phyloP scores from a whole-genome alignment of 176 grass and related monocot species.

The Cenchrus americanus region DNA sequence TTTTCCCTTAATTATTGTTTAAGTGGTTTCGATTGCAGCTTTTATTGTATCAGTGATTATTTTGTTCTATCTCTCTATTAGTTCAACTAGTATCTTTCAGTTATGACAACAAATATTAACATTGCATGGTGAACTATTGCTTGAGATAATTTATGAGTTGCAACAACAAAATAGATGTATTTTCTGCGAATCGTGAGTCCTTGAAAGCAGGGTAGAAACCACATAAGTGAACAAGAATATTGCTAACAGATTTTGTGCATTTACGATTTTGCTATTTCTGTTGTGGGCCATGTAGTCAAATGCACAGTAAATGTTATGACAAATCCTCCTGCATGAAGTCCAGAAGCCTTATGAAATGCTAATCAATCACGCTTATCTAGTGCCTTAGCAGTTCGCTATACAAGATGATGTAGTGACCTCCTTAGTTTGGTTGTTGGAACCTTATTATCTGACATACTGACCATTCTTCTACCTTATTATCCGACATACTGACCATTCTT shows the following conservation, averaged over 20 bases:
- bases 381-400: background rate
- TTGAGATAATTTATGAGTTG: slow-evolving; percentile 4
- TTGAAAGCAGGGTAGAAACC: slow-evolving; percentile 15
- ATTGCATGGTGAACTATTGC: background rate
- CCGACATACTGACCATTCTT: slow-evolving; percentile 19
- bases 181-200: background rate
- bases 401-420: background rate
- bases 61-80: background rate
- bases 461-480: slow-evolving; percentile 22
- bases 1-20: background rate
- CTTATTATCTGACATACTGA: slow-evolving; percentile 19
- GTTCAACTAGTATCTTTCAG: background rate
- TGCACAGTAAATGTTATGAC: slow-evolving; percentile 21
- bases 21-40: background rate
- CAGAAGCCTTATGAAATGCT: background rate
- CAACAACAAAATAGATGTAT: background rate
- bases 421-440: slow-evolving; percentile 26
- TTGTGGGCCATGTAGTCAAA: background rate
- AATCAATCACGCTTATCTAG: background rate
- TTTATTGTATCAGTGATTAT: background rate
- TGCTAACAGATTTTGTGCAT: background rate
- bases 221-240: background rate
- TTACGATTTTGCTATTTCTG: background rate
- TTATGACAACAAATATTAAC: background rate
- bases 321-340: background rate